A percentile compares a stretch with the other conserved stretches of the same genome.
These are phyloP conservation scores for Epichloe aotearoae DNA, from an alignment of 2,329 filamentous ascomycete genomes.

Conservation along the genomic window DNA sequence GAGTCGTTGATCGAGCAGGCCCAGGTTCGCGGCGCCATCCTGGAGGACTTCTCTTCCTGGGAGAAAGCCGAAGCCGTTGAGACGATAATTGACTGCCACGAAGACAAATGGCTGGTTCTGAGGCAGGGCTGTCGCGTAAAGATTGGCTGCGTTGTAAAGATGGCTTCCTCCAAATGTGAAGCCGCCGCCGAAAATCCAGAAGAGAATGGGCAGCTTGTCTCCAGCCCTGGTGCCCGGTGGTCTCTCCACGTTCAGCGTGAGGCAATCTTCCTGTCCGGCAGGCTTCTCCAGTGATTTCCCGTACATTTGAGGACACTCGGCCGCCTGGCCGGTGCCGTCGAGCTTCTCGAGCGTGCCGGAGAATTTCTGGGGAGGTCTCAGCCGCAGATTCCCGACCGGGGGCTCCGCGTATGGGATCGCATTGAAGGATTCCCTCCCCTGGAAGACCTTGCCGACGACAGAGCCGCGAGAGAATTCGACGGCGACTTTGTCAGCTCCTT, in stretches of 20 bases:
- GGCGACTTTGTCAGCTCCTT: too few relatives aligned
- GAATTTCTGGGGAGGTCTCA: neutral
- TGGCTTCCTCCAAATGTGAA: neutral
- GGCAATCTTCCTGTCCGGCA: slow-evolving; percentile 46
- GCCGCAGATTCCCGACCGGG: neutral
- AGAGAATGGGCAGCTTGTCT: slow-evolving; percentile 48
- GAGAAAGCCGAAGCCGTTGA: slow-evolving; percentile 1
- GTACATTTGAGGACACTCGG: neutral
- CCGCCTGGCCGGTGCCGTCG: neutral
- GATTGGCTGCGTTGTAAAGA: neutral
- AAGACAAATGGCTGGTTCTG: slow-evolving; percentile 1
- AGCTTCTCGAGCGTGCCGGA: neutral
- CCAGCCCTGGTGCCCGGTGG: slow-evolving; percentile 40
- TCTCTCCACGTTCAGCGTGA: slow-evolving; percentile 46
- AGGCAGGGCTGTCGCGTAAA: slow-evolving; percentile 27
- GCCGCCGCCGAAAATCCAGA: slow-evolving; percentile 4
- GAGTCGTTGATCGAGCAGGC: slow-evolving; percentile 39
- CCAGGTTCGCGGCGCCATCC: slow-evolving; percentile 55
- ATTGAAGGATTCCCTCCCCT: neutral
- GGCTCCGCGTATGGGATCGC: neutral
- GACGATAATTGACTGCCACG: slow-evolving; percentile 3
- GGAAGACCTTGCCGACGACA: too few relatives aligned
- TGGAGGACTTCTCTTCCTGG: neutral
- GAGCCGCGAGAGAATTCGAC: too few relatives aligned
- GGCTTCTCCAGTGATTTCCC: too few relatives aligned